Evolutionary conservation across 345 rosid species (phyloP).

Genomic region (Linum usitatissimum): DNA sequence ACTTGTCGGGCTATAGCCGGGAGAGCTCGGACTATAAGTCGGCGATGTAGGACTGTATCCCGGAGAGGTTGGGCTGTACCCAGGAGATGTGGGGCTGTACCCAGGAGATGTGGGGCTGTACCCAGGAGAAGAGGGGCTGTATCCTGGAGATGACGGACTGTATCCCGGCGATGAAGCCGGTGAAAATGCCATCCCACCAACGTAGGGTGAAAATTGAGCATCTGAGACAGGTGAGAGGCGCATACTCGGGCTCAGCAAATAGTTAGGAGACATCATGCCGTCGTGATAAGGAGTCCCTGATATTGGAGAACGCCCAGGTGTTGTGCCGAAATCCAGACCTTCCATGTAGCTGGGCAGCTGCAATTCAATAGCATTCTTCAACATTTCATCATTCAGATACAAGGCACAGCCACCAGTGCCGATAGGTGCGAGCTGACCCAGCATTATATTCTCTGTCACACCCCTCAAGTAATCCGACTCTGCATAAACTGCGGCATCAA

Average conservation of each 20-base stretch:
- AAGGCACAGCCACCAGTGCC: slow-evolving; percentile 86
- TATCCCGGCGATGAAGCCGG: slow-evolving; percentile 80
- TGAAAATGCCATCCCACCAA: slow-evolving; percentile 78
- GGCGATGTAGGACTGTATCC: slow-evolving; percentile 87
- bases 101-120: slow-evolving; percentile 71
- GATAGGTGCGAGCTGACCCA: slow-evolving; percentile 95
- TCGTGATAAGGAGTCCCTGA: slow-evolving; percentile 95
- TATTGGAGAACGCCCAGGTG: slow-evolving; percentile 79
- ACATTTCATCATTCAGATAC: slow-evolving; percentile 91
- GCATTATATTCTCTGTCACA: slow-evolving; percentile 92
- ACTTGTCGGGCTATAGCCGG: slow-evolving; percentile 73
- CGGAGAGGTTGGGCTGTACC: slow-evolving; percentile 77
- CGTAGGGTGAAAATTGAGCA: slow-evolving; percentile 93
- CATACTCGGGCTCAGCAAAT: slow-evolving; percentile 66
- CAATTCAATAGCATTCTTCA: slow-evolving; percentile 94
- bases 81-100: slow-evolving; percentile 78
- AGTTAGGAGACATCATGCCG: slow-evolving; percentile 91
- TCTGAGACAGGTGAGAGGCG: slow-evolving; percentile 73
- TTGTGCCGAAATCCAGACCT: slow-evolving; percentile 77
- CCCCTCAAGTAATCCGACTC: slow-evolving; percentile 79
- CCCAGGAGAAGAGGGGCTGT: slow-evolving; percentile 59
- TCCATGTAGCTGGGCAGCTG: slow-evolving; percentile 98
- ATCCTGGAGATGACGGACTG: slow-evolving; percentile 69
- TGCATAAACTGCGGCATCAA: slow-evolving; percentile 95
- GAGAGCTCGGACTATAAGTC: slow-evolving; percentile 79